Evolutionary conservation across 2,329 filamentous ascomycete species (phyloP).

Genomic region (Diaporthe amygdali): DNA sequence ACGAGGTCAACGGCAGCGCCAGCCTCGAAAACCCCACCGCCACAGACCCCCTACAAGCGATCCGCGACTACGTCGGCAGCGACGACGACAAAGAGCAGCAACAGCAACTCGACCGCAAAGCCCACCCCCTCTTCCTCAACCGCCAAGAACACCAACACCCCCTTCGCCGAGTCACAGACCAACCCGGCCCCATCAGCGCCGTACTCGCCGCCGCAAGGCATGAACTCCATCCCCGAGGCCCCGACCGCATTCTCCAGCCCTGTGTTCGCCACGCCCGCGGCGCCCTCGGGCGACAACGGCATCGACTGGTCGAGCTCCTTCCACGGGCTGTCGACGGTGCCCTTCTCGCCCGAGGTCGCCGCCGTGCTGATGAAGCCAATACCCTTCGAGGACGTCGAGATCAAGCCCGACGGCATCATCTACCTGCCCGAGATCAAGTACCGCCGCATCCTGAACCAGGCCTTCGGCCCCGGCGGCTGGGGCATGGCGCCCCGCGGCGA

Average conservation of each 20-base stretch:
- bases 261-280: slow-evolving; percentile 27
- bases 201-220: slow-evolving; percentile 16
- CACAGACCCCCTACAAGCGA: slow-evolving; percentile 19
- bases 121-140: background rate
- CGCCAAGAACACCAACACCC: slow-evolving; percentile 18
- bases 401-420: slow-evolving; percentile 96
- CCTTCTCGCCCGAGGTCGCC: slow-evolving; percentile 74
- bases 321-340: slow-evolving; percentile 73
- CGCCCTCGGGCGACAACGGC: slow-evolving; percentile 24
- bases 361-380: slow-evolving; percentile 72
- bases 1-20: background rate
- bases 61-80: slow-evolving; percentile 14
- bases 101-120: background rate
- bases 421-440: slow-evolving; percentile 99
- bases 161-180: slow-evolving; percentile 18
- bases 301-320: slow-evolving; percentile 85
- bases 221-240: slow-evolving; percentile 20
- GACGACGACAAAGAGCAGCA: background rate
- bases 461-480: slow-evolving; percentile 96
- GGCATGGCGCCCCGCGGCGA: slow-evolving; percentile 88
- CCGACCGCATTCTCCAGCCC: background rate
- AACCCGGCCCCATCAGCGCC: slow-evolving; percentile 13
- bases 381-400: slow-evolving; percentile 80
- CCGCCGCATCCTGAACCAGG: slow-evolving; percentile 83
- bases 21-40: background rate